Percentiles rank a stretch among this genome's conserved stretches.
Conservation (phyloP, 2,329 filamentous ascomycete species). For the Fusarium ramigenum region DNA sequence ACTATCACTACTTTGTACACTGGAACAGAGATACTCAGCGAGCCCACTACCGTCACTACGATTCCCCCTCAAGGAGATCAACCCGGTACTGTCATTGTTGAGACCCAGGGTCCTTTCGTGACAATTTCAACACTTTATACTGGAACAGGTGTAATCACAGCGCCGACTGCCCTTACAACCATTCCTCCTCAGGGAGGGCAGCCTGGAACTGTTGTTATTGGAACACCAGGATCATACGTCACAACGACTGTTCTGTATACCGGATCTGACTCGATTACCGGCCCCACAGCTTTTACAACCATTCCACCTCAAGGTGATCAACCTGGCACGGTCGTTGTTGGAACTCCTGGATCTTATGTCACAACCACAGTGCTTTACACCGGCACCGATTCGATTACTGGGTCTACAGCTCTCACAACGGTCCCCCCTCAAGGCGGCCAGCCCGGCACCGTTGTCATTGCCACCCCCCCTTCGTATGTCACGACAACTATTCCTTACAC, state of each 20-base stretch:
- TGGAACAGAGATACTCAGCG: conserved; percentile 4
- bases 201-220: conserved; percentile 15
- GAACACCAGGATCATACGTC: conserved; percentile 3
- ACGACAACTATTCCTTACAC: conserved; percentile 20
- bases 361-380: conserved; percentile 3
- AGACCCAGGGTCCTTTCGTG: conserved; percentile 6
- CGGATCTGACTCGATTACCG: conserved; percentile 7
- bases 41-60: conserved; percentile 9
- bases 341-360: conserved; percentile 13
- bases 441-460: conserved; percentile 22
- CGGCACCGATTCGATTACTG: conserved; percentile 8
- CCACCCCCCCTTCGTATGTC: conserved; percentile 22
- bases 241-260: conserved; percentile 17
- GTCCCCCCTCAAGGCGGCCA: conserved; percentile 1
- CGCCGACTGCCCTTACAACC: conserved; percentile 8
- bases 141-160: conserved; percentile 16
- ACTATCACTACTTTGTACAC: conserved; percentile 17
- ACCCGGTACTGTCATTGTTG: conserved; percentile 9
- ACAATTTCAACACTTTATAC: conserved; percentile 13
- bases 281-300: conserved; percentile 8
- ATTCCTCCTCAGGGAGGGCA: conserved; percentile 12
- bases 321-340: conserved; percentile 15
- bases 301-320: conserved; percentile 8
- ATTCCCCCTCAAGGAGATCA: background rate
- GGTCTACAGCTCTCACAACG: conserved; percentile 8